Conservation (phyloP, 257 asterid species). For the Plectranthus barbatus region DNA sequence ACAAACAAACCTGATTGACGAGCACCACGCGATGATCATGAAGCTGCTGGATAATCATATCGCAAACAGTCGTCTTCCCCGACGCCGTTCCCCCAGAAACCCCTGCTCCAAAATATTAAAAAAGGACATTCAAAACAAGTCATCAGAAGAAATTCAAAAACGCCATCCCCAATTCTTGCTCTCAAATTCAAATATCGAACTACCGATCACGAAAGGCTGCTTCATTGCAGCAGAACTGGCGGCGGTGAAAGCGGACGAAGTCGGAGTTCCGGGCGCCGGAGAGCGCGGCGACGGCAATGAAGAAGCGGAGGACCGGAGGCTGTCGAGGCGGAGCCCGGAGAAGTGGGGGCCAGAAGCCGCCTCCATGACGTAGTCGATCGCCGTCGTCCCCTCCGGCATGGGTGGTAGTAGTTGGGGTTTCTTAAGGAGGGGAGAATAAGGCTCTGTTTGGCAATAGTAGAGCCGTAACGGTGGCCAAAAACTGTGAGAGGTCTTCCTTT, state of each 20-base stretch:
- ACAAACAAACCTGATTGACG: conserved; percentile 76
- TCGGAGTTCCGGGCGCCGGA: conserved; percentile 27
- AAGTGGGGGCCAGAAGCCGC: conserved; percentile 89
- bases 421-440: not conserved
- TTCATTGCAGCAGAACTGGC: conserved; percentile 40
- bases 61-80: conserved; percentile 95
- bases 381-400: conserved; percentile 58
- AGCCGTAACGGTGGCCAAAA: not conserved
- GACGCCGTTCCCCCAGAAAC: conserved; percentile 99
- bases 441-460: not conserved
- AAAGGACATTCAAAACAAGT: not conserved
- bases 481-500: not conserved
- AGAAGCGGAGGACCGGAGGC: conserved; percentile 35
- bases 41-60: conserved; percentile 97
- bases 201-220: conserved; percentile 98
- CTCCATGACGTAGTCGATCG: conserved; percentile 87
- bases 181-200: not conserved
- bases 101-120: conserved; percentile 36
- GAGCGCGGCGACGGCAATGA: conserved; percentile 47
- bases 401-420: not conserved
- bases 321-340: conserved; percentile 82
- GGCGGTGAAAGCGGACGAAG: conserved; percentile 22
- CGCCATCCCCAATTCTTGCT: not conserved
- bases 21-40: conserved; percentile 98
- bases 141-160: not conserved